A percentile compares a stretch with the other conserved stretches of the same genome.
These are phyloP conservation scores for Pholiota conissans DNA, from an alignment of 768 basidiomycete species.

Conservation along the genomic window DNA sequence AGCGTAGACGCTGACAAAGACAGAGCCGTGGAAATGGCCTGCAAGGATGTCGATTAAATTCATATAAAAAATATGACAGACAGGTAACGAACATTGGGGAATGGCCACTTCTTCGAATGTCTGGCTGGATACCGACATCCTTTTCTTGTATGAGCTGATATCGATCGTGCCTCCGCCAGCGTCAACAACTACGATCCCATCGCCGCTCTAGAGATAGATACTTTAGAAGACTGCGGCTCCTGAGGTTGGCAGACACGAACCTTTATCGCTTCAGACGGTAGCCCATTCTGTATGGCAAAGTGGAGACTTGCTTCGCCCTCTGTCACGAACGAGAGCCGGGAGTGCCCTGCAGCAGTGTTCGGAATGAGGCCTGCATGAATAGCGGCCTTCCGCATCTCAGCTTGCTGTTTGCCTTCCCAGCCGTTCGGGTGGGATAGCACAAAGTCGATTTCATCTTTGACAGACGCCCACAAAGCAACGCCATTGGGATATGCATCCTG, in stretches of 20 bases:
- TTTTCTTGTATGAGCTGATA: slow-evolving; percentile 48
- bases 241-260: slow-evolving; percentile 23
- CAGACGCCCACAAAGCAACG: slow-evolving; percentile 30
- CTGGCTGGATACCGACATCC: slow-evolving; percentile 16
- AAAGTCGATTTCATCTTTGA: slow-evolving; percentile 40
- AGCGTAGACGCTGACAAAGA: slow-evolving; percentile 21
- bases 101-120: slow-evolving; percentile 49
- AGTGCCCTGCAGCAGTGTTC: slow-evolving; percentile 34
- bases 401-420: slow-evolving; percentile 61
- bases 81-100: slow-evolving; percentile 34
- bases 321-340: slow-evolving; percentile 54
- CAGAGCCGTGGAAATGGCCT: slow-evolving; percentile 51
- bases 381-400: slow-evolving; percentile 51
- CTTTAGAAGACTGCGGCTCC: too few relatives aligned
- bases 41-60: background rate
- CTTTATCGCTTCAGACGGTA: slow-evolving; percentile 34
- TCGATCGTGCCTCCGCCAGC: slow-evolving; percentile 66
- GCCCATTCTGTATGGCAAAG: slow-evolving; percentile 44
- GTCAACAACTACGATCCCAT: slow-evolving; percentile 53
- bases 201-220: too few relatives aligned
- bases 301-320: slow-evolving; percentile 66
- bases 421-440: slow-evolving; percentile 51
- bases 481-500: slow-evolving; percentile 39
- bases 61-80: background rate
- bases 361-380: slow-evolving; percentile 49